These are phyloP conservation scores for Pseudopyricularia cyperi DNA, from an alignment of 2,329 filamentous ascomycete species.

Conservation along the genomic window DNA sequence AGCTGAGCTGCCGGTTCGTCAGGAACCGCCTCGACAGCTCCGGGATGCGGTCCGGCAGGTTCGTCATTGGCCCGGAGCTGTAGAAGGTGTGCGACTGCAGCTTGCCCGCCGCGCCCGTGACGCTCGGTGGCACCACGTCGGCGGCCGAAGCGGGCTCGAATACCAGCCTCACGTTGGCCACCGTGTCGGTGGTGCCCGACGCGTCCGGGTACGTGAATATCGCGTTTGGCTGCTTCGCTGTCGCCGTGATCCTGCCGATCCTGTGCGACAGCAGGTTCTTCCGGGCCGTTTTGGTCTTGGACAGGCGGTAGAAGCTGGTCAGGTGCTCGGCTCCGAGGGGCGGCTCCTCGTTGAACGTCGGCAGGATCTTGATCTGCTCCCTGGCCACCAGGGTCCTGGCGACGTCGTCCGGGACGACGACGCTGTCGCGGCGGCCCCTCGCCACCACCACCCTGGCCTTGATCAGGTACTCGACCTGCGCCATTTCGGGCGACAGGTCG, in stretches of 20 bases:
- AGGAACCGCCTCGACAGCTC: conserved; percentile 21
- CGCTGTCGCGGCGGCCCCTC: conserved; percentile 10
- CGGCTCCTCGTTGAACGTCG: conserved; percentile 32
- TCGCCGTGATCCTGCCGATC: conserved; percentile 33
- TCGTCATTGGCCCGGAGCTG: conserved; percentile 28
- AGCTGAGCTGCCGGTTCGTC: conserved; percentile 28
- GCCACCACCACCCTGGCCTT: conserved; percentile 29
- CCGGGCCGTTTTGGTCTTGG: conserved; percentile 37
- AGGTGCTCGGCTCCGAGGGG: conserved; percentile 33
- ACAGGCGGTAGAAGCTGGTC: conserved; percentile 35
- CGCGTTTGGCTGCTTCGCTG: conserved; percentile 31
- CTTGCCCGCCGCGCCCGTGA: conserved; percentile 36
- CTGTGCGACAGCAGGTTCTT: conserved; percentile 39
- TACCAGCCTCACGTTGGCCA: conserved; percentile 28
- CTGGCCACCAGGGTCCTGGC: conserved; percentile 14
- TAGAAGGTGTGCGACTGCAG: conserved; percentile 39
- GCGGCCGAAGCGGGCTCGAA: conserved; percentile 29
- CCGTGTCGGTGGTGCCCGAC: conserved; percentile 25
- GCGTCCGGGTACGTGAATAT: conserved; percentile 38
- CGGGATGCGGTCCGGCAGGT: conserved; percentile 37
- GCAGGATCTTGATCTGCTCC: conserved; percentile 36
- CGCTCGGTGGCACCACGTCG: conserved; percentile 30
- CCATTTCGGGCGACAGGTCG: conserved; percentile 42
- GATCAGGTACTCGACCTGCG: conserved; percentile 37
- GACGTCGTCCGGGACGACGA: conserved; percentile 1